Base-by-base conservation (phyloP, 495 filamentous ascomycete species). In the Penicillium cosmopolitanum region DNA sequence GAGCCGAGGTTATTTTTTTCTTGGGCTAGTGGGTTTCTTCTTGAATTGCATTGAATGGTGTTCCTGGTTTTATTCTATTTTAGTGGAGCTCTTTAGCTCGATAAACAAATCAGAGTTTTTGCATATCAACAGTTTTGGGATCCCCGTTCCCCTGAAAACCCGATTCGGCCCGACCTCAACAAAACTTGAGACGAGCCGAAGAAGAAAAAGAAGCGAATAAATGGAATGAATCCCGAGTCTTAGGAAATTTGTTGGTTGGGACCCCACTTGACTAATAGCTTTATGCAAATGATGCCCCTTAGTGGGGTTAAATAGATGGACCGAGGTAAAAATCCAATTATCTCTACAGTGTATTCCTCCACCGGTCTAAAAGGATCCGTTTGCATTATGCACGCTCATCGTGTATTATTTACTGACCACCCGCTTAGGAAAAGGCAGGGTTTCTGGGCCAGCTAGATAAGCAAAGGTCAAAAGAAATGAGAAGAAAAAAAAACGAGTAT, bases 1-100 rank as follows among this genome's bases (percentile, higher is more conserved):
- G 46, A 25, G 21, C 46, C 46, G 46, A 48, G 46, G 46, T n/a
- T 48, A 4, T 48, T 48, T 48, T 21, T 46, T 16, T 11, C n/a
- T 19, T 46, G 15, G n/a, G 28, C 2, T 7, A 31, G 28, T 31
- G 28, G 28, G 5, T 31, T 46, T 46, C 4, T 46, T 9, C 16
- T 46, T 23, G 18, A 46, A 10, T 6, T 48, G 21, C 46, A 25
- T 16, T 44, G 16, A 28, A 48, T 48, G 18, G 21, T 19, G 21
- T 48, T 23, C 46, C 15, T 44, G 3, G 16, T 44, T 16, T 16
- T 9, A 4, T 5, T 44, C 19, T 9, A 44, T n/a, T 44, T 44
- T 16, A 9, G 42, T 44, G 42, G 42, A 44, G 42, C 42, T 44
- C 28, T 44, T 4, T 16, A 38, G 36, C 15, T 38, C 28, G 28